A percentile compares a stretch with the other conserved stretches of the same genome.
phyloP scores from a whole-genome alignment of 495 filamentous ascomycete genomes.

The Penicillium pulvis region DNA sequence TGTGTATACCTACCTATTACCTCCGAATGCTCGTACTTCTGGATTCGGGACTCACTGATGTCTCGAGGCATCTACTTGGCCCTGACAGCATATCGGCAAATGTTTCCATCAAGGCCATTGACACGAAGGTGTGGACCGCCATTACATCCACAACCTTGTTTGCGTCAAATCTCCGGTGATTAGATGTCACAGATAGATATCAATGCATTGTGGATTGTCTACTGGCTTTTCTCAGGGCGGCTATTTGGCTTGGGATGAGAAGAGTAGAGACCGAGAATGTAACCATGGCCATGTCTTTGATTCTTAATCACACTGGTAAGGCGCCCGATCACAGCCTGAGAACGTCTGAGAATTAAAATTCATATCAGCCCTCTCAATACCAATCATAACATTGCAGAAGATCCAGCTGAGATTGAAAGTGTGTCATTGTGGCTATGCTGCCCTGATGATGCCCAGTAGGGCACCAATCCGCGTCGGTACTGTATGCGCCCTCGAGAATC shows the following conservation, averaged over 20 bases:
- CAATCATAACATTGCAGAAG: not conserved
- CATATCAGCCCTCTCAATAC: not conserved
- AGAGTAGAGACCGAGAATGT: not conserved
- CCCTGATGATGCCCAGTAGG: not conserved
- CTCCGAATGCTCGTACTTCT: no score
- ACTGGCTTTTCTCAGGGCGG: not conserved
- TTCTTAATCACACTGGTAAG: not conserved
- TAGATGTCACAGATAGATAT: not conserved
- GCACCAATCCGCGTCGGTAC: not conserved
- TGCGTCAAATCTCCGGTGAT: not conserved
- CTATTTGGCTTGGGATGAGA: not conserved
- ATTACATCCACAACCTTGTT: not conserved
- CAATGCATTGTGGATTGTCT: not conserved
- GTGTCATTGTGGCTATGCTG: conserved; percentile 2
- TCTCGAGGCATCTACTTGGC: no score
- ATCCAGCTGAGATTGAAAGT: conserved; percentile 1
- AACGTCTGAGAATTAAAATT: not conserved
- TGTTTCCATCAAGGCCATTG: not conserved
- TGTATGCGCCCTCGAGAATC: conserved; percentile 3
- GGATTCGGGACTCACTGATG: no score
- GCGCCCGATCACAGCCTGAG: not conserved
- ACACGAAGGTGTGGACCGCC: not conserved
- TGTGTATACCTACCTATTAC: no score
- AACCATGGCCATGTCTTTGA: not conserved
- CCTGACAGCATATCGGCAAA: not conserved